Evolutionary conservation across 1,284 basidiomycete species (phyloP).

Genomic region (Fereydounia khargensis): DNA sequence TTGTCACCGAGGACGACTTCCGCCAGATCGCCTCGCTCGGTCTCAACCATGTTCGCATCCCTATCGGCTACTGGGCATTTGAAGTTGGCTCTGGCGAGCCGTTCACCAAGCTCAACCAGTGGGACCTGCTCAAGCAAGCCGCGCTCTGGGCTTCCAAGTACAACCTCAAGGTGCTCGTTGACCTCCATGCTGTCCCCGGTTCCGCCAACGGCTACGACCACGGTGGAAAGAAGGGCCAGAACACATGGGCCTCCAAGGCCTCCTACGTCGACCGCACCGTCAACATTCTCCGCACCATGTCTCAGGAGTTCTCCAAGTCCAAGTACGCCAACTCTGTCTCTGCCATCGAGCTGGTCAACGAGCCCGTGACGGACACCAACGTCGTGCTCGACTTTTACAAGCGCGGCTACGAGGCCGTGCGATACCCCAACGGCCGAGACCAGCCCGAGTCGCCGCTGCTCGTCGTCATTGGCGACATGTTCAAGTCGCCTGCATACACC

Average conservation of each 20-base stretch:
- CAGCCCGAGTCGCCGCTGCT: slow-evolving; percentile 19
- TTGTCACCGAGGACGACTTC: slow-evolving; percentile 77
- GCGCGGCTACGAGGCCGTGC: slow-evolving; percentile 43
- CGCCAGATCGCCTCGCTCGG: slow-evolving; percentile 61
- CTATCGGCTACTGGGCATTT: slow-evolving; percentile 90
- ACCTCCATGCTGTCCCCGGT: slow-evolving; percentile 63
- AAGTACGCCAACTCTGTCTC: slow-evolving; percentile 42
- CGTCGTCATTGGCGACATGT: slow-evolving; percentile 75
- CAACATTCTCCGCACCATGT: slow-evolving; percentile 65
- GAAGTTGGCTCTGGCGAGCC: slow-evolving; percentile 77
- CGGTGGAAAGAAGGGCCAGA: slow-evolving; percentile 70
- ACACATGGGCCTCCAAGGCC: slow-evolving; percentile 70
- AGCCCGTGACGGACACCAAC: slow-evolving; percentile 34
- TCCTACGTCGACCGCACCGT: slow-evolving; percentile 72
- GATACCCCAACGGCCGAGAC: slow-evolving; percentile 23
- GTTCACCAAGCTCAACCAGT: slow-evolving; percentile 77
- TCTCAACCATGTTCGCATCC: slow-evolving; percentile 73
- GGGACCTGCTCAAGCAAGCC: slow-evolving; percentile 63
- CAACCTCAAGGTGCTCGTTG: slow-evolving; percentile 76
- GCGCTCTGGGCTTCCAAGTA: slow-evolving; percentile 74
- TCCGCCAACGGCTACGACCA: slow-evolving; percentile 58
- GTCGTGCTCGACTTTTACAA: slow-evolving; percentile 38
- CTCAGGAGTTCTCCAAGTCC: slow-evolving; percentile 28
- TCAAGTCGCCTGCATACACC: slow-evolving; percentile 67
- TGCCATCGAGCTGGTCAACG: slow-evolving; percentile 48